A percentile compares a stretch with the other conserved stretches of the same genome.
Conservation (phyloP, 352 stramenopile species). For the Globisporangium middletonii region DNA sequence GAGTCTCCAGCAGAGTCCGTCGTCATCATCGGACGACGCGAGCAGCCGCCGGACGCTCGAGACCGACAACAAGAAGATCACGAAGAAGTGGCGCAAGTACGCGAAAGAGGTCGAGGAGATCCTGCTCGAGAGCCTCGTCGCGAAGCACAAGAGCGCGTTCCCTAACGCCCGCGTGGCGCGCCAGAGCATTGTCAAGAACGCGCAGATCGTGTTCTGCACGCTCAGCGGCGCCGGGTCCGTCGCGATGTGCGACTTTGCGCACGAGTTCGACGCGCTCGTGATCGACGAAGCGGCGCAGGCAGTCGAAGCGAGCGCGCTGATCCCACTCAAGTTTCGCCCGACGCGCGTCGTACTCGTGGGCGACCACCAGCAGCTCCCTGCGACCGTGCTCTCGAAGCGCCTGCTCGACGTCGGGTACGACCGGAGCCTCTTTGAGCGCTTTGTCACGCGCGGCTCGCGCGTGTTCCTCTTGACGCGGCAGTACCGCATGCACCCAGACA, state of each 20-base stretch:
- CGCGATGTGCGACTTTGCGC: conserved; percentile 83
- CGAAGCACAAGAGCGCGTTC: conserved; percentile 56
- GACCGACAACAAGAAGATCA: conserved; percentile 34
- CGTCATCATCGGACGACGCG: conserved; percentile 12
- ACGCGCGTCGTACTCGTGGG: conserved; percentile 82
- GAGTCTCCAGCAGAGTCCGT: conserved; percentile 30
- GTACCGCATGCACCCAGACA: conserved; percentile 97
- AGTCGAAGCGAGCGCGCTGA: conserved; percentile 94
- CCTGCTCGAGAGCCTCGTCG: conserved; percentile 59
- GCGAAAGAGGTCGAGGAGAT: conserved; percentile 66
- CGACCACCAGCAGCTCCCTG: conserved; percentile 97
- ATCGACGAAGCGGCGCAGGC: conserved; percentile 98
- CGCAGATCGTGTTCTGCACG: conserved; percentile 83
- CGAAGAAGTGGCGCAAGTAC: conserved; percentile 72
- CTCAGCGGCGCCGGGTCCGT: conserved; percentile 74
- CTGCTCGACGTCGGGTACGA: conserved; percentile 84
- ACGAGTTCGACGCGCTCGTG: conserved; percentile 95
- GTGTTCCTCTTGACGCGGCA: conserved; percentile 92
- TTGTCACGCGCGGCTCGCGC: conserved; percentile 80
- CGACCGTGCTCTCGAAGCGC: conserved; percentile 94
- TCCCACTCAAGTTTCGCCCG: conserved; percentile 92
- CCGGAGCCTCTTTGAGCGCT: conserved; percentile 94
- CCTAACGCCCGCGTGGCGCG: conserved; percentile 44
- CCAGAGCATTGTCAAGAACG: conserved; percentile 64
- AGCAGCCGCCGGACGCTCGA: conserved; percentile 12